Percentiles rank a stretch among this genome's conserved stretches.
These are phyloP conservation scores for Rhizopogon roseolus DNA, from an alignment of 768 basidiomycete genomes.

Conservation along the genomic window DNA sequence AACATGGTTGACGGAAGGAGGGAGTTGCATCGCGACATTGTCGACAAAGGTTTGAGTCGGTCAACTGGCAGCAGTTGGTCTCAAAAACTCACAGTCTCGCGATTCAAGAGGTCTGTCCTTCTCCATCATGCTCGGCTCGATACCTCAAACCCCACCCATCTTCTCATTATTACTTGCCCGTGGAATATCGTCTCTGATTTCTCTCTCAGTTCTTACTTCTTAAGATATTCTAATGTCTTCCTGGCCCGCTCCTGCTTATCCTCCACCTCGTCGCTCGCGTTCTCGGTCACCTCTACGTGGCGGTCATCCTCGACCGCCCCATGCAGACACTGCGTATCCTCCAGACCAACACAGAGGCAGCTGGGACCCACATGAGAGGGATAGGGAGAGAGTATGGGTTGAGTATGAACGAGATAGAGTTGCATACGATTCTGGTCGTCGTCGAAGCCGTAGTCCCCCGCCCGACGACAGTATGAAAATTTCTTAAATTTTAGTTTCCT, in stretches of 20 bases:
- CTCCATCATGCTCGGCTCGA: slow-evolving; percentile 80
- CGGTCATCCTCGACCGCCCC: slow-evolving; percentile 48
- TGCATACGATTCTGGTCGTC: slow-evolving; percentile 62
- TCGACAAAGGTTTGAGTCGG: slow-evolving; percentile 34
- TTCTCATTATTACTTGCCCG: slow-evolving; percentile 51
- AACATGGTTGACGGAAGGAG: slow-evolving; percentile 8
- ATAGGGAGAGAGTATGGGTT: slow-evolving; percentile 58
- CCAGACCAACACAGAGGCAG: slow-evolving; percentile 57
- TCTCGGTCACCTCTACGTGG: slow-evolving; percentile 69
- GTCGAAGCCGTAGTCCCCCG: slow-evolving; percentile 74
- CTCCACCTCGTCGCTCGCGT: slow-evolving; percentile 72
- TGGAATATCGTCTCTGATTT: slow-evolving; percentile 41
- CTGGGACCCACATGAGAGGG: slow-evolving; percentile 64
- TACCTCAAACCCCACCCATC: slow-evolving; percentile 50
- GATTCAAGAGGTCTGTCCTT: slow-evolving; percentile 88
- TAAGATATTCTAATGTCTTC: slow-evolving; percentile 58
- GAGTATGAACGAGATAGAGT: slow-evolving; percentile 66
- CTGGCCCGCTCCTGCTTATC: slow-evolving; percentile 69
- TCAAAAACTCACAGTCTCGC: slow-evolving; percentile 38
- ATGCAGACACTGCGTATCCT: slow-evolving; percentile 52
- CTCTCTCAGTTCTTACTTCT: slow-evolving; percentile 39
- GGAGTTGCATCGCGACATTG: slow-evolving; percentile 56
- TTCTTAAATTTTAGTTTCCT: slow-evolving; percentile 5
- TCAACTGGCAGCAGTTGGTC: slow-evolving; percentile 21
- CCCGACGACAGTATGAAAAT: slow-evolving; percentile 54